These are phyloP conservation scores for Durio zibethinus DNA, from an alignment of 345 rosid species.

Conservation along the genomic window DNA sequence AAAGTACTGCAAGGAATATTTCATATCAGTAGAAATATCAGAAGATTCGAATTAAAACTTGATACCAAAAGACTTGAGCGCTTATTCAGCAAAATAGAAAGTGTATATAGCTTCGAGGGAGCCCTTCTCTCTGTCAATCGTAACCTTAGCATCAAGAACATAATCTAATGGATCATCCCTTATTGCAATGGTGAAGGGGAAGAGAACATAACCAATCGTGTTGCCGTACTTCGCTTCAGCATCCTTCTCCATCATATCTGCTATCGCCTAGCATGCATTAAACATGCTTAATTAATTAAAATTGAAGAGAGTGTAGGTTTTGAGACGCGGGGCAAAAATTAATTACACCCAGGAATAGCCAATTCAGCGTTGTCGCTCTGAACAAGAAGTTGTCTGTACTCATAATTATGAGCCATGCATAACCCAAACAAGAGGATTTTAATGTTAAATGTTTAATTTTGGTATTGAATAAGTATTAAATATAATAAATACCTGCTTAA, in stretches of 20 bases:
- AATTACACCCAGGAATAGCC: background rate
- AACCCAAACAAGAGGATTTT: no score
- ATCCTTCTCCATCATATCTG: conserved; percentile 54
- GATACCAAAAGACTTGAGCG: conserved; percentile 34
- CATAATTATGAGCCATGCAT: no score
- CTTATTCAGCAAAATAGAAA: conserved; percentile 29
- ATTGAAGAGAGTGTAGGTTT: background rate
- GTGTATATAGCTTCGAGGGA: conserved; percentile 56
- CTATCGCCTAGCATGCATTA: conserved; percentile 36
- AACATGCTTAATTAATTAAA: background rate
- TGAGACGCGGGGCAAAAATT: background rate
- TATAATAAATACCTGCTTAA: no score
- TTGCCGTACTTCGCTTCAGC: conserved; percentile 55
- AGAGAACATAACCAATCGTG: conserved; percentile 45
- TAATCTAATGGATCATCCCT: conserved; percentile 51
- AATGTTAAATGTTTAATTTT: no score
- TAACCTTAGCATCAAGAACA: conserved; percentile 45
- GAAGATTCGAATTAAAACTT: conserved; percentile 24
- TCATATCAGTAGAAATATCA: background rate
- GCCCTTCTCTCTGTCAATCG: conserved; percentile 48
- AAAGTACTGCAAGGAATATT: background rate
- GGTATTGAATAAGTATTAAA: no score
- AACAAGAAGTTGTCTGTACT: no score
- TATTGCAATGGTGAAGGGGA: conserved; percentile 42
- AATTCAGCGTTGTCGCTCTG: no score